Evolutionary conservation across 192 early-diverging fungal species (phyloP).

Genomic region (Mortierella claussenii): DNA sequence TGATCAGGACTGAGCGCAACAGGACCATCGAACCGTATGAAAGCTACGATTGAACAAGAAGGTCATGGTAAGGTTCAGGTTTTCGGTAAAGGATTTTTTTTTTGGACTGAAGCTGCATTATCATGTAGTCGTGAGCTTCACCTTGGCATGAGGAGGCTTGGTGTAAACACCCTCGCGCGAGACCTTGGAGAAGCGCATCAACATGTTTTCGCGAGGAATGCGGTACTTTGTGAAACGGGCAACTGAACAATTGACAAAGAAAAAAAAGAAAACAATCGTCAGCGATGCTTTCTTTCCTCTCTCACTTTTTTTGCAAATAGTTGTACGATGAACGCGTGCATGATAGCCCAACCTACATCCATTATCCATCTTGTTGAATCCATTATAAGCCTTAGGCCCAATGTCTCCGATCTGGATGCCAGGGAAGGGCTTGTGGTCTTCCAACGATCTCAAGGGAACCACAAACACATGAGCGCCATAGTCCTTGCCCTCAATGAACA

Average conservation of each 20-base stretch:
- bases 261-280: not conserved
- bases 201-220: conserved; percentile 69
- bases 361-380: conserved; percentile 61
- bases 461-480: conserved; percentile 74
- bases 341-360: conserved; percentile 48
- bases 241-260: conserved; percentile 49
- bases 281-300: too few relatives aligned
- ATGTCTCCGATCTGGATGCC: conserved; percentile 74
- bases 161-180: conserved; percentile 64
- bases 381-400: conserved; percentile 68
- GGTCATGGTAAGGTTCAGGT: too few relatives aligned
- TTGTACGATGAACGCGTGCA: too few relatives aligned
- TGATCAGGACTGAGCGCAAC: conserved; percentile 68
- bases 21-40: conserved; percentile 76
- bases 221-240: conserved; percentile 79
- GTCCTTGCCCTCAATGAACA: conserved; percentile 68
- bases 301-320: too few relatives aligned
- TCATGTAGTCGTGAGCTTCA: not conserved
- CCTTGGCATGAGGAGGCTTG: conserved; percentile 65
- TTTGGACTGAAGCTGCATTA: too few relatives aligned
- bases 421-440: conserved; percentile 65
- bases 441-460: conserved; percentile 69
- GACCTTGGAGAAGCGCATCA: conserved; percentile 69
- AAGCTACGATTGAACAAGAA: conserved; percentile 36
- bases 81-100: too few relatives aligned